These are phyloP conservation scores for Entrophospora sp. DNA, from an alignment of 192 early-diverging fungal genomes.

Conservation along the genomic window DNA sequence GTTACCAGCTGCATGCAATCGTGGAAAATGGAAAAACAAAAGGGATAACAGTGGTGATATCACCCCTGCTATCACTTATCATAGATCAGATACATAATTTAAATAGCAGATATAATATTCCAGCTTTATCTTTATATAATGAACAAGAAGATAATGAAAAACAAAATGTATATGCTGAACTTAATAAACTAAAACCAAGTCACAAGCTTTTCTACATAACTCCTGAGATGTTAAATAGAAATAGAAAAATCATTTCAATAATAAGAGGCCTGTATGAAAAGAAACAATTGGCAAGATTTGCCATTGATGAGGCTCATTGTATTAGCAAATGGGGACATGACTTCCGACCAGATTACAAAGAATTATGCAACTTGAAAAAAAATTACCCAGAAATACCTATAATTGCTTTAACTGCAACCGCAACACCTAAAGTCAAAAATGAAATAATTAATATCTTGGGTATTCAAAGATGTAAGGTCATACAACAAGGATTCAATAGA, in stretches of 20 bases:
- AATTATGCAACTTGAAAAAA: conserved; percentile 54
- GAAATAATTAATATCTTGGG: conserved; percentile 71
- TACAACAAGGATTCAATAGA: conserved; percentile 86
- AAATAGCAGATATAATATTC: conserved; percentile 17
- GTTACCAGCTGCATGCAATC: conserved; percentile 86
- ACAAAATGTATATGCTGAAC: conserved; percentile 47
- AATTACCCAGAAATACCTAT: conserved; percentile 71
- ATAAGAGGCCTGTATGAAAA: conserved; percentile 53
- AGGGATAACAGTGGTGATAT: conserved; percentile 84
- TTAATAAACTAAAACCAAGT: conserved; percentile 35
- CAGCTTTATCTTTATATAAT: conserved; percentile 47
- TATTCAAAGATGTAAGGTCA: conserved; percentile 58
- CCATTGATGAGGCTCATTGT: conserved; percentile 97
- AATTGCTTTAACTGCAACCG: conserved; percentile 95
- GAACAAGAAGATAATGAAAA: conserved; percentile 40
- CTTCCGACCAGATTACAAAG: conserved; percentile 89
- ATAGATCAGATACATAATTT: conserved; percentile 87
- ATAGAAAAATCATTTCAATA: conserved; percentile 40
- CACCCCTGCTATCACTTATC: conserved; percentile 92
- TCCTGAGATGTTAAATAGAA: conserved; percentile 74
- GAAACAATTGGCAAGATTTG: conserved; percentile 73
- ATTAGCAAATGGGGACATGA: conserved; percentile 97
- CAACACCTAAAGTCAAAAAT: conserved; percentile 78
- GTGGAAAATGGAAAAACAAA: conserved; percentile 34
- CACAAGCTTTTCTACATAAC: conserved; percentile 80